Evolutionary conservation across 1,139 yeast species (phyloP), one percentile per base, ranked within the genome.

Genomic region (Saccharomyces hybrid): DNA sequence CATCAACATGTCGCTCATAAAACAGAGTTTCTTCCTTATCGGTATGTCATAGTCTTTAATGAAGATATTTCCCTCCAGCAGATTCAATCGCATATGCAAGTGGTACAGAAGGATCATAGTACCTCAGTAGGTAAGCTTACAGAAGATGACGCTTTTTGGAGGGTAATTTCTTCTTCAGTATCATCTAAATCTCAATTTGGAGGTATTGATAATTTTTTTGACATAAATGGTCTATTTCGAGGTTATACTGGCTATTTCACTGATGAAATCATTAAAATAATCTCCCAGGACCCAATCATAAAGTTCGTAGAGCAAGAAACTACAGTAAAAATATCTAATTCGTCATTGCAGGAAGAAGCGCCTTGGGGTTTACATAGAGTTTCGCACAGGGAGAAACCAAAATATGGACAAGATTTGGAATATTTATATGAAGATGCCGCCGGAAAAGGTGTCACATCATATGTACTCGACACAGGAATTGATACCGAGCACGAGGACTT

Each of bases 351-450:
- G 76, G 83, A 83, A 66, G 89, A 89, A 62, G 93, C 96, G 50
- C 96, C 97, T 56, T 90, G 97, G 98, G 97, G 97, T 66, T 80
- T 91, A 64, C 95, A 98, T 50, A 84, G 99, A 76, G 82, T 91
- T 58, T 88, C 97, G 51, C 97, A 91, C 77, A 86, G 97, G 71
- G 81, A 86, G 59, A 79, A 84, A 32, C 81, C 83, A 57, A 79
- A 89, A 62, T 86, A 87, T 59, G 78, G 89, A 53, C 88, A 86
- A 78, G 89, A 88, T 28, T 31, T 31, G 81, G 86, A 88, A 74
- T 91, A 91, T 74, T 75, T 88, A 61, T 88, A 80, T 73, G 96
- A 90, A 66, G 79, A 78, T 62, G 85, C 82, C 54, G 97, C 88
- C 57, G 98, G 98, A 64, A 81, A 83, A 66, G 98, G 96, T 69